Evolutionary conservation across 2,329 filamentous ascomycete genomes (phyloP), one percentile per base, ranked within the genome.

Genomic region (Calonectria multiphialidica): DNA sequence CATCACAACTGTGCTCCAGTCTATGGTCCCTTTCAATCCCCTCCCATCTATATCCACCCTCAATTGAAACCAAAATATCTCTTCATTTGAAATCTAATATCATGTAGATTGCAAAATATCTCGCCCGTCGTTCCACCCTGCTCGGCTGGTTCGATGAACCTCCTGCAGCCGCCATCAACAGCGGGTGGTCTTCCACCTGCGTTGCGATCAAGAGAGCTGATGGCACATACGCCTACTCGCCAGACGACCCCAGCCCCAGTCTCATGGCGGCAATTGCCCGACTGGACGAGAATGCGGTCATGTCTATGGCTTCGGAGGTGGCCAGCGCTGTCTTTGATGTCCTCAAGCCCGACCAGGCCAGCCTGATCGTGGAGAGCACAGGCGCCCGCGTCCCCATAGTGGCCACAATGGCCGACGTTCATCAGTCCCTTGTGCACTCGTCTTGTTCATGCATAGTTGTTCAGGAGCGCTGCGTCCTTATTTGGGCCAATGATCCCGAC

Each of bases 71-170:
- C 9, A 15, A 13, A 23, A 40, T 7, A 9, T 66, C 23, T 2
- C 4, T 18, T 21, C 45, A 16, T 7, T 1, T 9, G n/a, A 10
- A 28, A 6, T 50, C 74, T 78, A 62, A 77, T 35, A 37, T 1
- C 10, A 5, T 7, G 0, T 35, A 80, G 78, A 65, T 80, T 35
- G 74, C 77, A 12, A 80, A 77, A 37, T 80, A 80, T 57, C 73
- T 80, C 1, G 72, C 78, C 4, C 78, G 78, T 10, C 76, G 78
- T 9, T 78, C 78, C 15, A 80, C 77, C 0, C 66, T 80, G 2
- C 72, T 80, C 1, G 78, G 78, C 1, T 80, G 76, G 76, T 80
- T 80, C 2, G 78, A 80, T 50, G 78, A 80, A 9, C 75, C 76
- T 25, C 71, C 72, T 13, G 59, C 72, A 2, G 45, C 72, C 8